phyloP scores from a whole-genome alignment of 176 grass and related monocot species.

The Hordeum vulgare region DNA sequence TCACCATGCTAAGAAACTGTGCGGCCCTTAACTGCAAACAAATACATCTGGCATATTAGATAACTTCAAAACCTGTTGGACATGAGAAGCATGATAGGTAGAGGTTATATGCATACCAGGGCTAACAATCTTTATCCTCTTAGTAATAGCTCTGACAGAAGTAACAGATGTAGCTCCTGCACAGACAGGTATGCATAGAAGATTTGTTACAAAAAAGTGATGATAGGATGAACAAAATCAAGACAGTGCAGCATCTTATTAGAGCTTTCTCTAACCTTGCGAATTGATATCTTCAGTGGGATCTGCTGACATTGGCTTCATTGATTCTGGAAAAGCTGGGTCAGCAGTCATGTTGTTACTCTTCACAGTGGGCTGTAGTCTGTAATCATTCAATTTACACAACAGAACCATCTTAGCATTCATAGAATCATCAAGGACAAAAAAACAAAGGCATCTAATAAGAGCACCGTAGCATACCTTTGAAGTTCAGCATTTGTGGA shows the following conservation, averaged over 20 bases:
- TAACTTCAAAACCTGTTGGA: not conserved
- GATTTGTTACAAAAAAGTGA: not conserved
- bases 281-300: slow-evolving; percentile 26
- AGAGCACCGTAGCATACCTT: slow-evolving; percentile 32
- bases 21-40: slow-evolving; percentile 30
- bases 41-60: slow-evolving; percentile 4
- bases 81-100: not conserved
- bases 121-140: slow-evolving; percentile 79
- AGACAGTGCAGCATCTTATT: not conserved
- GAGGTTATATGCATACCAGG: slow-evolving; percentile 44
- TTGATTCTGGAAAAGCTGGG: slow-evolving; percentile 27
- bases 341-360: not conserved
- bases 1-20: slow-evolving; percentile 1
- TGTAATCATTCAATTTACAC: slow-evolving; percentile 25
- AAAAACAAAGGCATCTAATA: not conserved
- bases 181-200: slow-evolving; percentile 5
- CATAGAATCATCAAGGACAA: not conserved
- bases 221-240: not conserved
- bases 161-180: slow-evolving; percentile 55
- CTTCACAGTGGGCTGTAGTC: slow-evolving; percentile 27
- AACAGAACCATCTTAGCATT: slow-evolving; percentile 20
- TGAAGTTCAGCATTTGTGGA: slow-evolving; percentile 32
- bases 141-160: slow-evolving; percentile 77
- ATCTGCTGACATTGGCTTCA: slow-evolving; percentile 32
- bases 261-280: slow-evolving; percentile 41